phyloP scores from a whole-genome alignment of 106 monocot genomes.

The Acorus calamus region DNA sequence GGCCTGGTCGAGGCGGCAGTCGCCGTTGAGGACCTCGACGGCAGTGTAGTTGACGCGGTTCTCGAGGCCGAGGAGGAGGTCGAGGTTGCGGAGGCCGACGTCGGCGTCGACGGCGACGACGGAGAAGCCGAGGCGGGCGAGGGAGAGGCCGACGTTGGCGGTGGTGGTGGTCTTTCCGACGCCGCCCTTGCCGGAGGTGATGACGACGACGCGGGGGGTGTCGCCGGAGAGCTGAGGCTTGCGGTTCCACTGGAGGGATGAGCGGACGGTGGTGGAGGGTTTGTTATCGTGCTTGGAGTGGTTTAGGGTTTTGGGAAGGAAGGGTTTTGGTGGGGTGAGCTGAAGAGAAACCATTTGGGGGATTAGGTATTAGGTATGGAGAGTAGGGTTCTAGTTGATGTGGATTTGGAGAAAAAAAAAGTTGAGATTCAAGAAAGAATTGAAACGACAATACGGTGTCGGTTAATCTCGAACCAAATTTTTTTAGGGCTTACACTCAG shows the following conservation, averaged over 20 bases:
- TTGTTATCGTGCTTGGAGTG: too few relatives aligned
- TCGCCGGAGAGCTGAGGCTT: slow-evolving; percentile 64
- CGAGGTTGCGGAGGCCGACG: slow-evolving; percentile 90
- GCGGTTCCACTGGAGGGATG: slow-evolving; percentile 54
- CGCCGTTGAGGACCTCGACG: slow-evolving; percentile 59
- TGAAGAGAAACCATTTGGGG: too few relatives aligned
- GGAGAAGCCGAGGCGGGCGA: slow-evolving; percentile 72
- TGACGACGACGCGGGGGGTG: slow-evolving; percentile 69
- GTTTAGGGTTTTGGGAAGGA: too few relatives aligned
- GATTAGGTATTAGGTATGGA: too few relatives aligned
- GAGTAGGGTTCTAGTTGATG: too few relatives aligned
- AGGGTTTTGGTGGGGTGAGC: too few relatives aligned
- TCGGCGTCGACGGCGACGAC: slow-evolving; percentile 75
- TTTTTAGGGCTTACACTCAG: too few relatives aligned
- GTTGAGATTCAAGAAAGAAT: too few relatives aligned
- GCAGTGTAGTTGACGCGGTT: slow-evolving; percentile 75
- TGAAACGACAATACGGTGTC: too few relatives aligned
- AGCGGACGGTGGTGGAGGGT: background rate
- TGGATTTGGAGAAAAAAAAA: too few relatives aligned
- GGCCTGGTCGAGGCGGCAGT: slow-evolving; percentile 77
- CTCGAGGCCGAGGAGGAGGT: slow-evolving; percentile 92
- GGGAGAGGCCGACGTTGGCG: slow-evolving; percentile 82
- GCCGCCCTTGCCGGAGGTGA: slow-evolving; percentile 93
- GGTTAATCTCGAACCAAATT: too few relatives aligned
- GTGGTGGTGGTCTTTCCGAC: slow-evolving; percentile 97